Base-by-base conservation (phyloP, 208 protist species). In the Zelonia costaricensis region DNA sequence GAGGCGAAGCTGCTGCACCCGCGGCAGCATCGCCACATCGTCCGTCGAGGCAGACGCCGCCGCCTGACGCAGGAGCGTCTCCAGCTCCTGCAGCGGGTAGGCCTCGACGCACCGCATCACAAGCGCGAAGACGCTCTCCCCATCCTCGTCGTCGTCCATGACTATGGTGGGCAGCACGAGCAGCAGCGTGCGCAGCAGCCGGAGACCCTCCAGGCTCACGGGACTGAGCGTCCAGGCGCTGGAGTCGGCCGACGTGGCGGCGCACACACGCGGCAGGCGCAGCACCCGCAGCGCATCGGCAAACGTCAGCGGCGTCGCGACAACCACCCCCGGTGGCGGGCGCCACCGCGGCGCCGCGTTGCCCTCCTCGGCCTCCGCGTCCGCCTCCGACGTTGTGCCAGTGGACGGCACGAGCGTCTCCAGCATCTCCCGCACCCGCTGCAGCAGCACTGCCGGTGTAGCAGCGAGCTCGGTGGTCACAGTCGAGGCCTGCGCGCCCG, bases 71-170 rank as follows among this genome's bases (percentile, higher is more conserved):
- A 91, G 72, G 51, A 91, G 61, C 9, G 67, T 25, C 16, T 81
- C 55, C 62, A 88, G 75, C 27, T 49, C 66, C 45, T 74, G 70
- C 20, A 90, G 63, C 18, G 88, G 84, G 56, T 83, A 91, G 2
- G 55, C 20, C 27, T 71, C 59, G 12, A 93, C 42, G 36, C 87
- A 40, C 25, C 59, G 28, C 42, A 75, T 38, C 43, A 87, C 75
- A 7, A 92, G 64, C 6, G 63, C 47, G 43, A 81, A 84, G 7
- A 84, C 65, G 25, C 80, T 85, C 36, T 73, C 73, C 43, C 68
- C 62, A 12, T 78, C 69, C 22, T 93, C 74, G 3, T 84, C 76
- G 38, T 86, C 74, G 39, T 86, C 80, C 35, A 78, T 78, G 31
- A 53, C 51, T 38, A 93, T 63, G 2, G 79, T 76, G 0, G 80